Evolutionary conservation across 352 stramenopile genomes (phyloP).

Genomic region (Phytophthora nicotianae): DNA sequence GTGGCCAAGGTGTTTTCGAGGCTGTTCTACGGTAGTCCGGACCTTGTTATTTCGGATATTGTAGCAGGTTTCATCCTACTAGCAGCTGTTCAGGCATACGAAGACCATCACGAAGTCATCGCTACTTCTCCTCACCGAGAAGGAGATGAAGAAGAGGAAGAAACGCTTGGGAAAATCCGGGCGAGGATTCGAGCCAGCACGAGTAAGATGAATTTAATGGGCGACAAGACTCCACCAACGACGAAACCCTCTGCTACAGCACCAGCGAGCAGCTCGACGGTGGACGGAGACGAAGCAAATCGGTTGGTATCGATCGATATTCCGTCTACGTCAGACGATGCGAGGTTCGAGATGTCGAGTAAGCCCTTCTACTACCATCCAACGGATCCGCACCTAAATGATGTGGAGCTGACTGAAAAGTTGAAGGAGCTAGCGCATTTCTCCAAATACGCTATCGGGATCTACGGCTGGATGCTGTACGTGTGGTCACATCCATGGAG

Average conservation of each 20-base stretch:
- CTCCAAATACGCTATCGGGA: constrained; percentile 86
- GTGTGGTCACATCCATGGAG: constrained; percentile 90
- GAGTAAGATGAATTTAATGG: constrained; percentile 23
- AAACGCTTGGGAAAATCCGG: constrained; percentile 60
- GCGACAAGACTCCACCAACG: constrained; percentile 6
- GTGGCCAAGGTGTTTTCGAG: constrained; percentile 85
- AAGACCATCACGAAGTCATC: constrained; percentile 53
- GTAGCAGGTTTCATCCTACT: constrained; percentile 85
- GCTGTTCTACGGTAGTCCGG: constrained; percentile 86
- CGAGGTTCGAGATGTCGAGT: constrained; percentile 8
- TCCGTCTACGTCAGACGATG: constrained; percentile 16
- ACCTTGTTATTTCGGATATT: constrained; percentile 90
- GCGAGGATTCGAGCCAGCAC: constrained; percentile 43
- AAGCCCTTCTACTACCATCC: constrained; percentile 46
- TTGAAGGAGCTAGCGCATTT: constrained; percentile 80
- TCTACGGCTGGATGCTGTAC: constrained; percentile 92
- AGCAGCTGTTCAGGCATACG: constrained; percentile 79
- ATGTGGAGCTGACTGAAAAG: constrained; percentile 51
- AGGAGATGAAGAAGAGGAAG: constrained; percentile 44
- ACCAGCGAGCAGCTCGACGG: constrained; percentile 10
- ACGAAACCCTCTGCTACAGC: neutral
- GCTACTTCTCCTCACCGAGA: constrained; percentile 30
- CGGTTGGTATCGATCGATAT: constrained; percentile 63
- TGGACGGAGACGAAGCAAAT: constrained; percentile 29
- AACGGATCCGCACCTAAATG: constrained; percentile 41